Percentiles rank a stretch among this genome's conserved stretches.
phyloP scores from a whole-genome alignment of 1,139 yeast genomes.

The Geotrichum cucujoidarum region DNA sequence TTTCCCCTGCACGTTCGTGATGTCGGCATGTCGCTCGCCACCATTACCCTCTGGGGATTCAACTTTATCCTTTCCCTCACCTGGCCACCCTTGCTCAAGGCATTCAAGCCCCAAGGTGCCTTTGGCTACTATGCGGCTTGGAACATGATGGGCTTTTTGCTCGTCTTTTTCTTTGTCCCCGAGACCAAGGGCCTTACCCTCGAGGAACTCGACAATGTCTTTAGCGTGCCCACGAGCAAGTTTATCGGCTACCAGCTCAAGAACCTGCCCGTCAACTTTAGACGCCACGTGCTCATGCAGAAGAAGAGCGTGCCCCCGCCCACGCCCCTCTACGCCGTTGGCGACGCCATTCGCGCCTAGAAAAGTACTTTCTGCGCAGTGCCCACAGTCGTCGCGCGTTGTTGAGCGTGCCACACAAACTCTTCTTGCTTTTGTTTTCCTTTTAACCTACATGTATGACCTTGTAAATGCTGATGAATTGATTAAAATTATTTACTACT shows the following conservation, averaged over 20 bases:
- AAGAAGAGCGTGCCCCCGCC: constrained; percentile 25
- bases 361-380: too few relatives aligned
- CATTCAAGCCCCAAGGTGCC: constrained; percentile 76
- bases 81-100: constrained; percentile 67
- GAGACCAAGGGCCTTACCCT: constrained; percentile 57
- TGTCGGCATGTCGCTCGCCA: constrained; percentile 79
- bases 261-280: constrained; percentile 32
- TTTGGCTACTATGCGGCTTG: constrained; percentile 88
- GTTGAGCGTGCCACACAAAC: background rate
- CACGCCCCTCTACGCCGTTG: constrained; percentile 19
- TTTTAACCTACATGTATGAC: background rate
- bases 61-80: constrained; percentile 75
- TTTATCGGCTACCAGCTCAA: constrained; percentile 36
- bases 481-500: background rate
- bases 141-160: constrained; percentile 60
- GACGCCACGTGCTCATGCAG: constrained; percentile 24
- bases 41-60: constrained; percentile 83
- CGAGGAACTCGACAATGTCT: constrained; percentile 52
- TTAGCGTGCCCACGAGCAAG: constrained; percentile 35
- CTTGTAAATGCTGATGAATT: background rate
- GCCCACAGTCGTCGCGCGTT: background rate
- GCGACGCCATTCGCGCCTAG: background rate
- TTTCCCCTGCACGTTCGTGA: constrained; percentile 83
- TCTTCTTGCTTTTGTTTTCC: background rate
- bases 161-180: constrained; percentile 51